These are phyloP conservation scores for Backusella australiensis DNA, from an alignment of 192 early-diverging fungal genomes.

Conservation along the genomic window DNA sequence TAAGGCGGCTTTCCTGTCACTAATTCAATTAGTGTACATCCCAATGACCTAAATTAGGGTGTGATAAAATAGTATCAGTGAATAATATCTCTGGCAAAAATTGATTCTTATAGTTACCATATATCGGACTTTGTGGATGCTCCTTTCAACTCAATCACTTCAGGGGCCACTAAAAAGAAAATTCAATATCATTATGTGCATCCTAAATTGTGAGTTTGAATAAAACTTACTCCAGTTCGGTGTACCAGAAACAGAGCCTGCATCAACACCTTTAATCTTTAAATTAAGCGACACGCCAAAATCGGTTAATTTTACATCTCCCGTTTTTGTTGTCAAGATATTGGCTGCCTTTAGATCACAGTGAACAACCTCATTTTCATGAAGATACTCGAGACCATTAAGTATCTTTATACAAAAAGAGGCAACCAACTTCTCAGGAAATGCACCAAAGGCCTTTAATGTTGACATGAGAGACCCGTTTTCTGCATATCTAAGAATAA, in stretches of 20 bases:
- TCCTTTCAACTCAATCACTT: constrained; percentile 89
- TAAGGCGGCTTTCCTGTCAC: constrained; percentile 94
- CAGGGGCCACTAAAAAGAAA: constrained; percentile 66
- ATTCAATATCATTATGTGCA: background rate
- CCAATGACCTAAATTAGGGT: constrained; percentile 61
- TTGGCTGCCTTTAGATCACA: constrained; percentile 97
- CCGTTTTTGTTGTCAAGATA: constrained; percentile 94
- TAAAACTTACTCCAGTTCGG: constrained; percentile 71
- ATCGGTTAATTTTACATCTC: constrained; percentile 92
- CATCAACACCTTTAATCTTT: constrained; percentile 65
- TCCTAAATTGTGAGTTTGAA: background rate
- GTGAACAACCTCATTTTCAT: constrained; percentile 88
- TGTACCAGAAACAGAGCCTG: constrained; percentile 73
- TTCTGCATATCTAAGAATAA: constrained; percentile 62
- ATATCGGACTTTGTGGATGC: constrained; percentile 90
- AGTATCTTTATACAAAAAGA: constrained; percentile 88
- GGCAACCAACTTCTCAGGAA: constrained; percentile 87
- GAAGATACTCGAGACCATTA: constrained; percentile 87
- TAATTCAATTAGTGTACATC: constrained; percentile 93
- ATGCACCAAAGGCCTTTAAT: constrained; percentile 83
- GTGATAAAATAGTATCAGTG: constrained; percentile 7
- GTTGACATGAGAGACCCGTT: constrained; percentile 90
- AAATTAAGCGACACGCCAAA: constrained; percentile 95
- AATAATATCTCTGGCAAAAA: background rate
- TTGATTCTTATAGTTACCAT: constrained; percentile 50